phyloP scores from a whole-genome alignment of 345 rosid species.

The Odontarrhena argentea region DNA sequence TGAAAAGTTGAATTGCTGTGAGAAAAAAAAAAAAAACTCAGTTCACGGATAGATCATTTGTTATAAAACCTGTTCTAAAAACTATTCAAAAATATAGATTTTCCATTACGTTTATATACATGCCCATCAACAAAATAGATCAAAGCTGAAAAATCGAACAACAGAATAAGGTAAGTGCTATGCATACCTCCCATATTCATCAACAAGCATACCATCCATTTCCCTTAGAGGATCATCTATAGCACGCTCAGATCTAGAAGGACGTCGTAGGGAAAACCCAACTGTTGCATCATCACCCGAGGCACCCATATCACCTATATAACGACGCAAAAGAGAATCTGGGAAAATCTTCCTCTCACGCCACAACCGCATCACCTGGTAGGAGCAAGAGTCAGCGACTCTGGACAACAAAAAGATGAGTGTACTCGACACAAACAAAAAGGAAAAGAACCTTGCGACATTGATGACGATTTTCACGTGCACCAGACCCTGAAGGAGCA shows the following conservation, averaged over 20 bases:
- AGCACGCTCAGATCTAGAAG: conserved; percentile 90
- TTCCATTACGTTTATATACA: conserved; percentile 17
- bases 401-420: conserved; percentile 27
- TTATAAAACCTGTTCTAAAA: conserved; percentile 9
- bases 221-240: conserved; percentile 92
- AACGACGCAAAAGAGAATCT: conserved; percentile 67
- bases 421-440: conserved; percentile 9
- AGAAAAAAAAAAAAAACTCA: conserved; percentile 25
- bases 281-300: conserved; percentile 66
- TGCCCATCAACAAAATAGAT: conserved; percentile 18
- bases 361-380: conserved; percentile 88
- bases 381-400: conserved; percentile 35
- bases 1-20: conserved; percentile 88
- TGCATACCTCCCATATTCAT: conserved; percentile 95
- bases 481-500: conserved; percentile 81
- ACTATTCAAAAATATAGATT: conserved; percentile 13
- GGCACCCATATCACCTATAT: conserved; percentile 80
- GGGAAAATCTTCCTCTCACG: conserved; percentile 90
- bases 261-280: conserved; percentile 72
- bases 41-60: neutral
- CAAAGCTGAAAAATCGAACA: neutral
- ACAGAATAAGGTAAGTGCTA: conserved; percentile 9
- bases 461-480: conserved; percentile 95
- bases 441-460: conserved; percentile 76
- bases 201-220: conserved; percentile 99